Conservation (phyloP, 2,329 filamentous ascomycete genomes). For the Aspergillus pseudoterreus region DNA sequence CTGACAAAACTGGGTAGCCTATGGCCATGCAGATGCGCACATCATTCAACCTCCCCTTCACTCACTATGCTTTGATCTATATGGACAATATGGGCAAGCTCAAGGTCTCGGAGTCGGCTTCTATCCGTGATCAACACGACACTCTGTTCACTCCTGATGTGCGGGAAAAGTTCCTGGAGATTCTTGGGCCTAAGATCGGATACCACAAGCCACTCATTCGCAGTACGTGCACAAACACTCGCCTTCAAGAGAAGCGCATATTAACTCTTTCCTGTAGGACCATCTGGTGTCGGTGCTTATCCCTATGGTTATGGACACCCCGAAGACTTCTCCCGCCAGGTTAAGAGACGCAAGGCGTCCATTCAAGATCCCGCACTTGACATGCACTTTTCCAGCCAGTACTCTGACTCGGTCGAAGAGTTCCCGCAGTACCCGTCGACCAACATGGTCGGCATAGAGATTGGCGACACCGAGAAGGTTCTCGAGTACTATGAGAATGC, state of each 20-base stretch:
- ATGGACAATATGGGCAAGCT: conserved; percentile 32
- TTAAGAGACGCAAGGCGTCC: conserved; percentile 28
- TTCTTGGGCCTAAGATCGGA: conserved; percentile 28
- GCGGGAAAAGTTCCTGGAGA: conserved; percentile 33
- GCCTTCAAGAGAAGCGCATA: not conserved
- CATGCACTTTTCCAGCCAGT: conserved; percentile 8
- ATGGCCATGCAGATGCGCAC: conserved; percentile 24
- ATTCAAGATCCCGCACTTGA: conserved; percentile 12
- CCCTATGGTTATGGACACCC: conserved; percentile 13
- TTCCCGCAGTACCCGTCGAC: conserved; percentile 14
- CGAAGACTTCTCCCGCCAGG: conserved; percentile 19
- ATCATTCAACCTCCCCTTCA: conserved; percentile 26
- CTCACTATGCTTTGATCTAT: conserved; percentile 36
- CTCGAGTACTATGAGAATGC: conserved; percentile 39
- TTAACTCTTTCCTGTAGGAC: conserved; percentile 1
- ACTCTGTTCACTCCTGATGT: conserved; percentile 33
- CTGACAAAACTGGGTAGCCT: conserved; percentile 14
- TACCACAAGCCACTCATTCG: conserved; percentile 24
- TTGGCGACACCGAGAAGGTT: conserved; percentile 39
- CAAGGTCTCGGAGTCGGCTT: conserved; percentile 30
- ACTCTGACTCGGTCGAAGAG: conserved; percentile 23
- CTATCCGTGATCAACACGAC: conserved; percentile 27
- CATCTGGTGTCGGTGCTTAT: conserved; percentile 15
- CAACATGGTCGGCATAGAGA: conserved; percentile 29
- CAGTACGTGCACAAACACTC: conserved; percentile 21